Percentiles rank a stretch among this genome's conserved stretches.
Conservation (phyloP, 805 yeast genomes). For the Saccharomyces jurei region DNA sequence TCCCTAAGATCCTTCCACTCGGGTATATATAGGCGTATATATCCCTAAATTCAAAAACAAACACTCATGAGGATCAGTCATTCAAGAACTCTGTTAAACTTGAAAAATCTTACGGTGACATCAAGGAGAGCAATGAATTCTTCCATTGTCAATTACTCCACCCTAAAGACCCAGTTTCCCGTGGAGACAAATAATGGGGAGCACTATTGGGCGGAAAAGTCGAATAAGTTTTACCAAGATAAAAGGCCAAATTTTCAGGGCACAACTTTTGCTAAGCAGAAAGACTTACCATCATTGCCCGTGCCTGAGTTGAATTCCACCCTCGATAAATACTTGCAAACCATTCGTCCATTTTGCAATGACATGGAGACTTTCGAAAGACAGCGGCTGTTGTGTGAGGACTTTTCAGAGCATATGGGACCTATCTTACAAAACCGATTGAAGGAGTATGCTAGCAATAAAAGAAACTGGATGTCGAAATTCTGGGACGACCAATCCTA, state of each 20-base stretch:
- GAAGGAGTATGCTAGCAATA: conserved; percentile 42
- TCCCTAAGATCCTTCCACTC: neutral
- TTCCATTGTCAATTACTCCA: neutral
- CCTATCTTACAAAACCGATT: conserved; percentile 62
- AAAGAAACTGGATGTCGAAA: conserved; percentile 80
- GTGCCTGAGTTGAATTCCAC: conserved; percentile 77
- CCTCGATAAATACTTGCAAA: conserved; percentile 54
- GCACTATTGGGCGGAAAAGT: conserved; percentile 18
- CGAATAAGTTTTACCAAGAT: conserved; percentile 17
- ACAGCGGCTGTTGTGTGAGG: conserved; percentile 51
- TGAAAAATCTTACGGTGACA: neutral
- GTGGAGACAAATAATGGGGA: conserved; percentile 25
- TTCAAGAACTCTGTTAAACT: neutral
- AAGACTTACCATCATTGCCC: conserved; percentile 71
- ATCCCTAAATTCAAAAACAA: neutral
- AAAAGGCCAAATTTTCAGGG: conserved; percentile 39
- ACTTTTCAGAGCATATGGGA: conserved; percentile 63
- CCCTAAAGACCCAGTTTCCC: conserved; percentile 5
- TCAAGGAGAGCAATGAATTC: neutral
- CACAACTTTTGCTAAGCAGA: conserved; percentile 63
- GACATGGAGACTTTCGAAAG: conserved; percentile 42
- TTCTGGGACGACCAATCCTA: conserved; percentile 96
- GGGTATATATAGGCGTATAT: neutral
- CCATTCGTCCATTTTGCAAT: conserved; percentile 61
- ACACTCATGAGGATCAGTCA: neutral